Conservation (phyloP, 2,329 filamentous ascomycete genomes). For the Colletotrichum sp. region DNA sequence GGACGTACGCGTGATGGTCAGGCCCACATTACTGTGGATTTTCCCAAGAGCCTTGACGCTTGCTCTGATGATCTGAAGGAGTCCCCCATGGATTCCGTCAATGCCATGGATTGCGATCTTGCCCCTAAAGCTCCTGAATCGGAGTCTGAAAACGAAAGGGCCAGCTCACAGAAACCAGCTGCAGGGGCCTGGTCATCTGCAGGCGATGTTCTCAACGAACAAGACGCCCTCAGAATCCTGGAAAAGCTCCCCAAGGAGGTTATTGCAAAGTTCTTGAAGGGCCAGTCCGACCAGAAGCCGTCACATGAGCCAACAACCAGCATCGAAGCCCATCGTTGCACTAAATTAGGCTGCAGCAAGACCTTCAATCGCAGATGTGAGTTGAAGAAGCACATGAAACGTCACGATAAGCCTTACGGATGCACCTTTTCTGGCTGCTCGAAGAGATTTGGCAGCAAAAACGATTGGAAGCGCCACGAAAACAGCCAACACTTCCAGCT, state of each 20-base stretch:
- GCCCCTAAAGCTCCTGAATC: background rate
- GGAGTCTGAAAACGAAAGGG: too few relatives aligned
- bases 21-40: background rate
- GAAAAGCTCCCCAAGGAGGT: slow-evolving; percentile 29
- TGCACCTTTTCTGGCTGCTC: slow-evolving; percentile 76
- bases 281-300: slow-evolving; percentile 17
- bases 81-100: background rate
- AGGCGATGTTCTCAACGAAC: background rate
- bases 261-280: slow-evolving; percentile 31
- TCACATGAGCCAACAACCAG: slow-evolving; percentile 18
- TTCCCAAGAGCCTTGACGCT: background rate
- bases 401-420: slow-evolving; percentile 81
- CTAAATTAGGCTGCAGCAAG: slow-evolving; percentile 45
- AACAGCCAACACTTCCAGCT: slow-evolving; percentile 76
- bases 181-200: background rate
- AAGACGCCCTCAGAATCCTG: slow-evolving; percentile 24
- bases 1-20: background rate
- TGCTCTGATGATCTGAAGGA: background rate
- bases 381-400: slow-evolving; percentile 79
- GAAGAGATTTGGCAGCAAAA: slow-evolving; percentile 87
- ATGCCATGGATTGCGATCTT: background rate
- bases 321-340: slow-evolving; percentile 3
- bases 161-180: background rate
- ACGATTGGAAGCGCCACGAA: slow-evolving; percentile 94
- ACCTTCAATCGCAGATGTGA: slow-evolving; percentile 57